A percentile compares a stretch with the other conserved stretches of the same genome.
These are phyloP conservation scores for Huntiella decipiens DNA, from an alignment of 2,329 filamentous ascomycete species.

Conservation along the genomic window DNA sequence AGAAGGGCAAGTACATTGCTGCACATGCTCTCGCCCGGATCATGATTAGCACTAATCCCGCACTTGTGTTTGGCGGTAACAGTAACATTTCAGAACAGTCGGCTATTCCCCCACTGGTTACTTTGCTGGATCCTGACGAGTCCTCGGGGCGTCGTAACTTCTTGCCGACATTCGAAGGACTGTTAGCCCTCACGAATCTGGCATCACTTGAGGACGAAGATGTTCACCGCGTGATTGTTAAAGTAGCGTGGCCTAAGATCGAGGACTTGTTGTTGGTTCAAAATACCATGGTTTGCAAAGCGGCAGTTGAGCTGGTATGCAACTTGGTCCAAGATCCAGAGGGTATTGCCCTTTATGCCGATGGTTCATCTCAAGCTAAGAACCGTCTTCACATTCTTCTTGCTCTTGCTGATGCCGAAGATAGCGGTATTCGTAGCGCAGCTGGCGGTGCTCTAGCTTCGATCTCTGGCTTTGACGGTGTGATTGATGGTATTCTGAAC, in stretches of 20 bases:
- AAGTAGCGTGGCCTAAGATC: slow-evolving; percentile 51
- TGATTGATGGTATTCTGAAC: slow-evolving; percentile 51
- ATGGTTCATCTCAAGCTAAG: slow-evolving; percentile 44
- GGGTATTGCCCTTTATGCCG: slow-evolving; percentile 50
- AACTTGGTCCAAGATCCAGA: slow-evolving; percentile 60
- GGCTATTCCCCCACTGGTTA: slow-evolving; percentile 64
- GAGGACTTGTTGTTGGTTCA: slow-evolving; percentile 69
- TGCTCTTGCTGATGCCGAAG: slow-evolving; percentile 72
- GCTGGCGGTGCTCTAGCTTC: slow-evolving; percentile 79
- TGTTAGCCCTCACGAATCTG: slow-evolving; percentile 86
- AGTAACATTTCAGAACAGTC: slow-evolving; percentile 55
- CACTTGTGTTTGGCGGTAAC: slow-evolving; percentile 63
- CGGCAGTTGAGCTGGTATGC: slow-evolving; percentile 74
- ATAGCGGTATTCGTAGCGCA: slow-evolving; percentile 58
- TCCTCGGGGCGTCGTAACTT: slow-evolving; percentile 50
- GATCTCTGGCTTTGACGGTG: slow-evolving; percentile 58
- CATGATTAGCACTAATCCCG: slow-evolving; percentile 68
- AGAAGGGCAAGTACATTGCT: slow-evolving; percentile 34
- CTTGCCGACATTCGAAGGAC: slow-evolving; percentile 71
- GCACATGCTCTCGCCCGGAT: slow-evolving; percentile 71
- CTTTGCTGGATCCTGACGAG: slow-evolving; percentile 50
- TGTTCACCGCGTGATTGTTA: slow-evolving; percentile 49
- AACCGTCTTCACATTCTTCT: slow-evolving; percentile 68
- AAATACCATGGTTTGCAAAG: slow-evolving; percentile 60
- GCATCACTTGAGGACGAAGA: slow-evolving; percentile 58